A percentile compares a stretch with the other conserved stretches of the same genome.
These are phyloP conservation scores for Aspergillus transmontanensis DNA, from an alignment of 2,329 filamentous ascomycete genomes.

Conservation along the genomic window DNA sequence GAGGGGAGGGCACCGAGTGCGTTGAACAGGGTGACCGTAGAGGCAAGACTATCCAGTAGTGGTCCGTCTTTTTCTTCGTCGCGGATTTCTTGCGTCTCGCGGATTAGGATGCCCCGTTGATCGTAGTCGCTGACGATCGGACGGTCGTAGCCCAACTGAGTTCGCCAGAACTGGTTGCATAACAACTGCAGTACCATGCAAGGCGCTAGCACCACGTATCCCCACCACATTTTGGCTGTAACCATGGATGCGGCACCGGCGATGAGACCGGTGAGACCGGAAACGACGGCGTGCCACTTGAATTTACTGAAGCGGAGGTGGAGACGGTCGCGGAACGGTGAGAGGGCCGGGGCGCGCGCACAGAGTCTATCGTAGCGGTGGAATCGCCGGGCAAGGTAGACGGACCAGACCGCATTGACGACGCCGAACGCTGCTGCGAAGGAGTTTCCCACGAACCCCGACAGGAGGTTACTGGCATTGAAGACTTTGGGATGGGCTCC, in stretches of 20 bases:
- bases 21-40: conserved; percentile 11
- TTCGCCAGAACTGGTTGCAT: conserved; percentile 55
- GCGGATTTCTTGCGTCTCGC: neutral
- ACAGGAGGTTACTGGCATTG: conserved; percentile 54
- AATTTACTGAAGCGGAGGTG: conserved; percentile 44
- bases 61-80: conserved; percentile 13
- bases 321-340: conserved; percentile 31
- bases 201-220: conserved; percentile 55
- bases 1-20: conserved; percentile 5
- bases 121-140: conserved; percentile 24
- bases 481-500: conserved; percentile 50
- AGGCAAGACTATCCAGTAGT: conserved; percentile 11
- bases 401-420: conserved; percentile 53
- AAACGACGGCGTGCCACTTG: conserved; percentile 49
- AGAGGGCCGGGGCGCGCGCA: conserved; percentile 20
- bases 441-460: conserved; percentile 59
- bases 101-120: neutral
- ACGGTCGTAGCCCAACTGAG: conserved; percentile 51
- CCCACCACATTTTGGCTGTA: conserved; percentile 56
- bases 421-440: conserved; percentile 54
- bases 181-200: conserved; percentile 51
- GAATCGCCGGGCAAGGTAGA: conserved; percentile 47
- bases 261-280: conserved; percentile 50
- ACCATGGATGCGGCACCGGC: conserved; percentile 55
- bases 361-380: conserved; percentile 39